Conservation (phyloP, 352 stramenopile genomes). For the Phytophthora capsici region DNA sequence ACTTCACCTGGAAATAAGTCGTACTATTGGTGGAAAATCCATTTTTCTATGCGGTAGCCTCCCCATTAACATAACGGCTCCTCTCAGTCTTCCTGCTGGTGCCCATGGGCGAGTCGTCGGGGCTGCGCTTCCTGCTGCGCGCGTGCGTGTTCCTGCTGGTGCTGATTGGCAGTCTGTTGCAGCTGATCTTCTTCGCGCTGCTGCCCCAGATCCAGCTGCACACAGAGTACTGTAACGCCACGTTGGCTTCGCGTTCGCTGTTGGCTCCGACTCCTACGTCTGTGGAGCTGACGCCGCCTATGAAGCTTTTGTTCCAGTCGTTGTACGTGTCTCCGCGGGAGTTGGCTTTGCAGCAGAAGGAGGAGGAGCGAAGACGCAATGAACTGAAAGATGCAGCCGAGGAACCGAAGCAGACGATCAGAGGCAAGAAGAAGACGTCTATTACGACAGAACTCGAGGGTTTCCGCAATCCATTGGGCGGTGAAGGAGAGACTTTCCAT, state of each 20-base stretch:
- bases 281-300: slow-evolving; percentile 55
- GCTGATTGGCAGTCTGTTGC: slow-evolving; percentile 73
- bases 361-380: slow-evolving; percentile 46
- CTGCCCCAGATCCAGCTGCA: slow-evolving; percentile 73
- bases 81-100: slow-evolving; percentile 17
- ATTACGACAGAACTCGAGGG: slow-evolving; percentile 6
- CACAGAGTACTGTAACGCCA: slow-evolving; percentile 66
- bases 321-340: slow-evolving; percentile 74
- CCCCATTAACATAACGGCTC: slow-evolving; percentile 16
- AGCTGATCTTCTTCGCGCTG: slow-evolving; percentile 78
- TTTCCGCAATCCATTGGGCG: slow-evolving; percentile 15
- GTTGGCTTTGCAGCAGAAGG: slow-evolving; percentile 52
- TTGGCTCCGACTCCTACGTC: slow-evolving; percentile 46
- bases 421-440: slow-evolving; percentile 17
- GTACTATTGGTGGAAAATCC: too few relatives aligned
- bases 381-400: slow-evolving; percentile 19
- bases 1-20: too few relatives aligned
- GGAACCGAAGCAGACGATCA: slow-evolving; percentile 30
- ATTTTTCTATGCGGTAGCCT: too few relatives aligned
- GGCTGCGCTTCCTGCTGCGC: slow-evolving; percentile 68
- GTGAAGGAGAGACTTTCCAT: slow-evolving; percentile 24
- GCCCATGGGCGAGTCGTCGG: slow-evolving; percentile 51
- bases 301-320: slow-evolving; percentile 82
- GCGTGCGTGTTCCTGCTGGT: slow-evolving; percentile 76
- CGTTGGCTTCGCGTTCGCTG: slow-evolving; percentile 52